Percentiles rank a stretch among this genome's conserved stretches.
These are phyloP conservation scores for Phanerochaete carnosa DNA, from an alignment of 768 basidiomycete genomes.

Conservation along the genomic window DNA sequence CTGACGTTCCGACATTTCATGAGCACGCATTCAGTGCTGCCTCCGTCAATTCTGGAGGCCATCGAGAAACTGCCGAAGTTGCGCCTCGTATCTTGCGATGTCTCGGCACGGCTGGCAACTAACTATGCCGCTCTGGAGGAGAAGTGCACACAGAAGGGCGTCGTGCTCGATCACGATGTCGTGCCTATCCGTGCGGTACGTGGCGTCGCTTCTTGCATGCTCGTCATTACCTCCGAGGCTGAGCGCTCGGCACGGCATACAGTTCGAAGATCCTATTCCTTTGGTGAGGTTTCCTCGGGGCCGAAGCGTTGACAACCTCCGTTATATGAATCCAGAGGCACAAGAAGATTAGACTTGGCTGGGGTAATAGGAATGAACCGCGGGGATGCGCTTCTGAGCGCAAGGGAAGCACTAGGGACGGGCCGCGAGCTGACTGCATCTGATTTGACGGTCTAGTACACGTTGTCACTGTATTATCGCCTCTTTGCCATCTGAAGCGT, in stretches of 20 bases:
- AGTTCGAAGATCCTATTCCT: slow-evolving; percentile 37
- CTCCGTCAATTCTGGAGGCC: slow-evolving; percentile 29
- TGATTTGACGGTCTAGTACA: background rate
- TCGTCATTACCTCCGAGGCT: background rate
- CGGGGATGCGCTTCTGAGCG: no score
- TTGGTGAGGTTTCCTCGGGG: slow-evolving; percentile 33
- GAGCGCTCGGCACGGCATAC: background rate
- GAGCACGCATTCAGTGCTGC: slow-evolving; percentile 20
- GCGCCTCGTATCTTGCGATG: slow-evolving; percentile 35
- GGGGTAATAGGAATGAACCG: background rate
- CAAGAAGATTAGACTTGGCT: background rate
- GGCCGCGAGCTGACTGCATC: background rate
- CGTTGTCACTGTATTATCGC: slow-evolving; percentile 37
- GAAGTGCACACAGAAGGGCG: slow-evolving; percentile 28
- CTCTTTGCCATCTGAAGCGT: slow-evolving; percentile 85
- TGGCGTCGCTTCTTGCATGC: slow-evolving; percentile 17
- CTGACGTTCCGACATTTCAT: slow-evolving; percentile 33
- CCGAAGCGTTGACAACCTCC: slow-evolving; percentile 34
- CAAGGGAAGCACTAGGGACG: background rate
- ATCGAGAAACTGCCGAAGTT: slow-evolving; percentile 32
- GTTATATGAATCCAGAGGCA: slow-evolving; percentile 24
- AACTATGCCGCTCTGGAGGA: slow-evolving; percentile 24
- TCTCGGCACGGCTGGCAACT: slow-evolving; percentile 15
- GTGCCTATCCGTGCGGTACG: slow-evolving; percentile 36
- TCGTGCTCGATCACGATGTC: slow-evolving; percentile 26